phyloP scores from a whole-genome alignment of 352 stramenopile species.

The Phytophthora tubulina region DNA sequence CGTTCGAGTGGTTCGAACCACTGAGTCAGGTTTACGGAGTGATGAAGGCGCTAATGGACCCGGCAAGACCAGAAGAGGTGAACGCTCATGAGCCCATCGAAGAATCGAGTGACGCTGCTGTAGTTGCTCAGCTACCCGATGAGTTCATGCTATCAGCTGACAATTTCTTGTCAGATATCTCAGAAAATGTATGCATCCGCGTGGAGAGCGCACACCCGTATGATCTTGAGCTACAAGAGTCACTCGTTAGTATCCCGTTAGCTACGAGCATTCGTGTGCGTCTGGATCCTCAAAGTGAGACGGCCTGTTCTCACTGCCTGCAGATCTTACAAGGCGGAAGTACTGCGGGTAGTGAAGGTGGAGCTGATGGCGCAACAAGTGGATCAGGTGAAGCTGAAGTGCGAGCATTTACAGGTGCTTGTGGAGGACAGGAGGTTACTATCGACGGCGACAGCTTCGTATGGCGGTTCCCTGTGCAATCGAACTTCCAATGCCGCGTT shows the following conservation, averaged over 20 bases:
- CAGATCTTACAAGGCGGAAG: constrained; percentile 85
- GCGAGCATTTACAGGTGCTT: constrained; percentile 83
- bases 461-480: constrained; percentile 89
- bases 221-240: constrained; percentile 84
- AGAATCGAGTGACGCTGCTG: neutral
- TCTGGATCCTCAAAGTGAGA: constrained; percentile 80
- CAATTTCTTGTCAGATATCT: constrained; percentile 89
- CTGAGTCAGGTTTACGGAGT: constrained; percentile 88
- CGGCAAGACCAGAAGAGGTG: constrained; percentile 31
- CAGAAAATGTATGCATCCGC: constrained; percentile 82
- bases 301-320: constrained; percentile 86
- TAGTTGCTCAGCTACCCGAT: constrained; percentile 56
- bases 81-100: constrained; percentile 1
- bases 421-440: constrained; percentile 87
- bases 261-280: constrained; percentile 88
- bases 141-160: constrained; percentile 91
- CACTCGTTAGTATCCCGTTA: constrained; percentile 81
- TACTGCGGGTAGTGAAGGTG: constrained; percentile 35
- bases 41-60: constrained; percentile 85
- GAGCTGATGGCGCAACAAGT: constrained; percentile 60
- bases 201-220: constrained; percentile 86
- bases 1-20: constrained; percentile 90
- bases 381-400: constrained; percentile 85
- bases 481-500: constrained; percentile 90
- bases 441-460: constrained; percentile 90